Conservation (phyloP, 2,329 filamentous ascomycete species). For the Nothopassalora personata region DNA sequence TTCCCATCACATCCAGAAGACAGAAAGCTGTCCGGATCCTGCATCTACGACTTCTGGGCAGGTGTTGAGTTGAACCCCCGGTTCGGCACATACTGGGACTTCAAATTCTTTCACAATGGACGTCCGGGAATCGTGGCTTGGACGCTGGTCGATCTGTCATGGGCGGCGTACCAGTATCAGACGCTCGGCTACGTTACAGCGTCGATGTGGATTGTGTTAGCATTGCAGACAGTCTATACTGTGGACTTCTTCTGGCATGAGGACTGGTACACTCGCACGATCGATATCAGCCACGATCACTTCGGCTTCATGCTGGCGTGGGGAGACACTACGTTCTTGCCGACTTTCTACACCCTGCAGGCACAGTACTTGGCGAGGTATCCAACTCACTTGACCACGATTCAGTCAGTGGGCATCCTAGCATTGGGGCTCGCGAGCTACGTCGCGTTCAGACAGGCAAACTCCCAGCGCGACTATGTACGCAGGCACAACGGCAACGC, state of each 20-base stretch:
- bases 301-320: constrained; percentile 23
- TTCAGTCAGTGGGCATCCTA: constrained; percentile 11
- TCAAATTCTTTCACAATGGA: constrained; percentile 84
- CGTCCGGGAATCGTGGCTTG: constrained; percentile 84
- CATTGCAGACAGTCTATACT: constrained; percentile 74
- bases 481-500: constrained; percentile 13
- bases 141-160: constrained; percentile 77
- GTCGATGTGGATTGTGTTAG: constrained; percentile 72
- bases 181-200: constrained; percentile 77
- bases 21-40: constrained; percentile 5
- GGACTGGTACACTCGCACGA: constrained; percentile 71
- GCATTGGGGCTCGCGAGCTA: constrained; percentile 13
- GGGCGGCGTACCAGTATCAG: constrained; percentile 80
- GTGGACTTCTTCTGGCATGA: constrained; percentile 84
- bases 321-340: constrained; percentile 20
- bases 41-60: constrained; percentile 7
- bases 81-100: constrained; percentile 71
- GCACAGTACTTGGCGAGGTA: constrained; percentile 79
- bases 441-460: constrained; percentile 17
- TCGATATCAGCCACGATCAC: constrained; percentile 23
- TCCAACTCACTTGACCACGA: constrained; percentile 36
- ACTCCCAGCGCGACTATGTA: constrained; percentile 17
- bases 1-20: constrained; percentile 5
- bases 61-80: constrained; percentile 75
- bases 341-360: constrained; percentile 58